Percentiles rank a stretch among this genome's conserved stretches.
Evolutionary conservation across 305 asterid species (phyloP).

Genomic region (Fraxinus ornus): DNA sequence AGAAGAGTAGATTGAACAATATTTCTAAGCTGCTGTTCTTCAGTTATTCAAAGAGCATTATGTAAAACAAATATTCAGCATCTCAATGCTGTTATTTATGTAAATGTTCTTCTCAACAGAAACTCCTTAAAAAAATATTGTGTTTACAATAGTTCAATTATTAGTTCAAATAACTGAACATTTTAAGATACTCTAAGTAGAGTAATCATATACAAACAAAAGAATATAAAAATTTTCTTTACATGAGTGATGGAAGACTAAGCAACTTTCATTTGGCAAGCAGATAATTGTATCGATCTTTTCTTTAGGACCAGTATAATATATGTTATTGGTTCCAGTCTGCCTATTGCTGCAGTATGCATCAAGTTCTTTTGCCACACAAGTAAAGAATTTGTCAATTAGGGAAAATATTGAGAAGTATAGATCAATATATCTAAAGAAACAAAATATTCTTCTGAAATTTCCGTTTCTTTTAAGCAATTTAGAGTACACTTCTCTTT

Average conservation of each 20-base stretch:
- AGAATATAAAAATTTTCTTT: background rate
- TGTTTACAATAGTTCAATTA: background rate
- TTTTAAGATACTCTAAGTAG: background rate
- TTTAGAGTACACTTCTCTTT: background rate
- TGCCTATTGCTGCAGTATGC: background rate
- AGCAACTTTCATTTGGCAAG: background rate
- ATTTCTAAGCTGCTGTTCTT: background rate
- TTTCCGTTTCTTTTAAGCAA: background rate
- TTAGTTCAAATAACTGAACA: background rate
- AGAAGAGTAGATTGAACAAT: background rate
- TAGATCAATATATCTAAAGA: background rate
- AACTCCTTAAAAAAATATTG: background rate
- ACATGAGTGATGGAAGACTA: background rate
- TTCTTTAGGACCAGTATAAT: background rate
- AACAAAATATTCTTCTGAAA: background rate
- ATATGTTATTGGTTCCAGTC: background rate
- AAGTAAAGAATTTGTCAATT: background rate
- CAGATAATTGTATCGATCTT: background rate
- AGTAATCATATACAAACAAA: background rate
- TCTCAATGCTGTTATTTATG: background rate
- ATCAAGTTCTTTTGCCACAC: background rate
- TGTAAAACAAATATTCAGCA: background rate
- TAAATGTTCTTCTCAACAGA: background rate
- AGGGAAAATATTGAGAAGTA: background rate
- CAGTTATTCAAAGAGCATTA: background rate